A percentile compares a stretch with the other conserved stretches of the same genome.
These are phyloP conservation scores for Solanum hybrid DNA, from an alignment of 305 asterid genomes.

Conservation along the genomic window DNA sequence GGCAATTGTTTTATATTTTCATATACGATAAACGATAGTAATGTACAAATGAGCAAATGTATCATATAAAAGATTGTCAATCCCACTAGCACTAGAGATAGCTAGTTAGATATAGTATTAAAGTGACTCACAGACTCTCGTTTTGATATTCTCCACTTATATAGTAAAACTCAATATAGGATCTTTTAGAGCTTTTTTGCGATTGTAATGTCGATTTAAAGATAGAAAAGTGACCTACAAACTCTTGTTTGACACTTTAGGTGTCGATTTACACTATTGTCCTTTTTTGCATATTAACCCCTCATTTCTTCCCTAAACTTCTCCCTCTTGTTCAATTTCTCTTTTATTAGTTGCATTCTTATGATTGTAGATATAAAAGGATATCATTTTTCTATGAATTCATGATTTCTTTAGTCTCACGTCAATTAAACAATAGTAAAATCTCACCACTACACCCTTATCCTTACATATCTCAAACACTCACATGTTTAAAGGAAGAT, in stretches of 20 bases:
- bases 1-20: neutral
- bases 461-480: too few relatives aligned
- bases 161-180: neutral
- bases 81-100: neutral
- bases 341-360: neutral
- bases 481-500: too few relatives aligned
- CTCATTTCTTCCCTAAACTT: neutral
- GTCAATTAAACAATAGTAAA: too few relatives aligned
- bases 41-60: neutral
- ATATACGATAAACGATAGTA: neutral
- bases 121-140: rapidly evolving
- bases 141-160: neutral
- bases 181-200: neutral
- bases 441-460: too few relatives aligned
- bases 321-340: neutral
- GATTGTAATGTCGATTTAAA: neutral
- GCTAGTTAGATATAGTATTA: too few relatives aligned
- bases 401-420: too few relatives aligned
- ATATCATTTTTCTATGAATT: neutral
- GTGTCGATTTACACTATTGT: neutral
- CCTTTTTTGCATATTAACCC: neutral
- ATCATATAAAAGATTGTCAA: neutral
- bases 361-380: neutral
- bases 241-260: rapidly evolving
- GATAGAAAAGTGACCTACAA: neutral